Evolutionary conservation across 2,329 filamentous ascomycete genomes (phyloP).

Genomic region (Cercospora sesami): DNA sequence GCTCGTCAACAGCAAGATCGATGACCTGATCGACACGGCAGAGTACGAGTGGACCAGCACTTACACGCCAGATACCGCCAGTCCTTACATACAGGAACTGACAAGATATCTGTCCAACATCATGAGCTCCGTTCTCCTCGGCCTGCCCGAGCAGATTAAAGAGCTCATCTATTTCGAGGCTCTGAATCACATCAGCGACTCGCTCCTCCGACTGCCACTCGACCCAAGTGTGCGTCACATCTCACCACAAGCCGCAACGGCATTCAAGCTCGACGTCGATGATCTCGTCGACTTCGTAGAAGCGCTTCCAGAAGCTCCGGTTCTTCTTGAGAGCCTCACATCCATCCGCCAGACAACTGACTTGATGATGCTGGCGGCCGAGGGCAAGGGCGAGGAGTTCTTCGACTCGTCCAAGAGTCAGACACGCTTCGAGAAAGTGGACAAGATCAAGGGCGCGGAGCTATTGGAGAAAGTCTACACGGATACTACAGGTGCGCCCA

Average conservation of each 20-base stretch:
- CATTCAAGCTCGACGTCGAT: constrained; percentile 77
- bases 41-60: constrained; percentile 87
- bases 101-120: constrained; percentile 93
- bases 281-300: constrained; percentile 86
- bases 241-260: constrained; percentile 79
- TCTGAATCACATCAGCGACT: constrained; percentile 79
- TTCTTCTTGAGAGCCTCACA: constrained; percentile 83
- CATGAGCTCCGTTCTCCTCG: constrained; percentile 91
- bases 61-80: constrained; percentile 68
- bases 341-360: constrained; percentile 91
- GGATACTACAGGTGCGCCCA: constrained; percentile 14
- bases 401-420: constrained; percentile 88
- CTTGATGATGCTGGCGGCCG: constrained; percentile 67
- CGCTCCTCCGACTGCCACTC: constrained; percentile 61
- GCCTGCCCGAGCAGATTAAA: constrained; percentile 92
- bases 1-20: constrained; percentile 96
- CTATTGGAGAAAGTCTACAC: constrained; percentile 77
- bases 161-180: constrained; percentile 98
- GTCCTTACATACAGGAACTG: constrained; percentile 92
- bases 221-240: constrained; percentile 79
- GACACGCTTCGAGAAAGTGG: constrained; percentile 90
- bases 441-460: constrained; percentile 83
- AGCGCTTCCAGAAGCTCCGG: constrained; percentile 74
- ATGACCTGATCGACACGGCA: constrained; percentile 92
- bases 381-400: constrained; percentile 88